Evolutionary conservation across 257 asterid species (phyloP).

Genomic region (Gentiana macrophylla): DNA sequence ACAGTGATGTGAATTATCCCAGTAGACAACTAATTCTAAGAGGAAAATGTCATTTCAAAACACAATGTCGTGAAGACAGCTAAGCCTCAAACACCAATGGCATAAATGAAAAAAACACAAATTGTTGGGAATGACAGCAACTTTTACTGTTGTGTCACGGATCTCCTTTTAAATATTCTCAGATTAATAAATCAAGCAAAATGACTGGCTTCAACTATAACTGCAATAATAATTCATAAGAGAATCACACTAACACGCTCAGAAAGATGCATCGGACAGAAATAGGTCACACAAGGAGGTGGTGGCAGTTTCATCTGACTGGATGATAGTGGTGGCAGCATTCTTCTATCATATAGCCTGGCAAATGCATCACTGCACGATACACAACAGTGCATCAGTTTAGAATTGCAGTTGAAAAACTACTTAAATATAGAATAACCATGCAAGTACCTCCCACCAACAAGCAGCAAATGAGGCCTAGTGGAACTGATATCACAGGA

Average conservation of each 20-base stretch:
- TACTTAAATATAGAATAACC: constrained; percentile 10
- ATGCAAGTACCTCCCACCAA: constrained; percentile 81
- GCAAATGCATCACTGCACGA: constrained; percentile 92
- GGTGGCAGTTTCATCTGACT: constrained; percentile 71
- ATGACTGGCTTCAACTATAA: neutral
- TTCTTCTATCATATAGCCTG: constrained; percentile 91
- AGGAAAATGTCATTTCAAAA: too few relatives aligned
- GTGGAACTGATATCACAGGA: constrained; percentile 85
- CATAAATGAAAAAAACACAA: too few relatives aligned
- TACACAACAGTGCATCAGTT: constrained; percentile 6
- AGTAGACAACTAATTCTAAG: too few relatives aligned
- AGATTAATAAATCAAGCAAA: neutral
- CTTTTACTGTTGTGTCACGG: too few relatives aligned
- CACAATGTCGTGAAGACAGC: too few relatives aligned
- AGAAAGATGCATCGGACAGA: constrained; percentile 96
- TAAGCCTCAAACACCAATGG: too few relatives aligned
- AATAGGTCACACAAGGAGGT: constrained; percentile 86
- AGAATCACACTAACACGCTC: constrained; percentile 52
- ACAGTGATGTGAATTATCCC: too few relatives aligned
- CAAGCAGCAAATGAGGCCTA: constrained; percentile 95
- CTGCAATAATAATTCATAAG: constrained; percentile 1
- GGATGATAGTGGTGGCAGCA: constrained; percentile 93
- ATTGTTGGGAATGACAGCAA: too few relatives aligned
- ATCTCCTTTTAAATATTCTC: too few relatives aligned
- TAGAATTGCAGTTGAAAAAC: constrained; percentile 12